Conservation (phyloP, 257 asterid species). For the Echium plantagineum region DNA sequence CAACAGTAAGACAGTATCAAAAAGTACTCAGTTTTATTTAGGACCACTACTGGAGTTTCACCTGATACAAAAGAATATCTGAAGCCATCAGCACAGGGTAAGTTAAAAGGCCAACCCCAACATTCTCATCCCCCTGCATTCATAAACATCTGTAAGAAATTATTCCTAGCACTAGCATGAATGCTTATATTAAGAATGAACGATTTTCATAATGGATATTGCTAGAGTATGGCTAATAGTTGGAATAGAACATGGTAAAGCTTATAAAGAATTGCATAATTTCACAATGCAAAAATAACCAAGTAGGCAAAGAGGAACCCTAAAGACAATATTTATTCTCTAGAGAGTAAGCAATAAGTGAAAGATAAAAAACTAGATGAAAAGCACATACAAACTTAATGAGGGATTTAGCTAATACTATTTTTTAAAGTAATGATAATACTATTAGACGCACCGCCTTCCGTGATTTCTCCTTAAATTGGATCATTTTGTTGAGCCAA, state of each 20-base stretch:
- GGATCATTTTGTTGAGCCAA: conserved; percentile 95
- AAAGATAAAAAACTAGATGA: too few species aligned
- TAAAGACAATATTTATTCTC: neutral
- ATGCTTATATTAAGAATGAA: neutral
- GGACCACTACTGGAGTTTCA: conserved; percentile 12
- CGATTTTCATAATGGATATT: neutral
- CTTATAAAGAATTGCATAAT: neutral
- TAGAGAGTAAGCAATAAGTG: too few species aligned
- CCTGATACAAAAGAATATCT: conserved; percentile 93
- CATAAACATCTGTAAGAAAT: neutral
- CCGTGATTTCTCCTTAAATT: conserved; percentile 85
- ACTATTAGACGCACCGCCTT: conserved; percentile 54
- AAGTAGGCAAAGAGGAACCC: neutral
- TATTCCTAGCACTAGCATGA: neutral
- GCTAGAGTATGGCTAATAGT: neutral
- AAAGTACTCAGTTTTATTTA: too few species aligned
- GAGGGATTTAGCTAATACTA: too few species aligned
- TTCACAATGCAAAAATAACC: too few species aligned
- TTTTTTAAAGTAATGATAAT: neutral
- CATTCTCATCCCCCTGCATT: conserved; percentile 86
- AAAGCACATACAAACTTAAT: too few species aligned
- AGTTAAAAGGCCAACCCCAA: conserved; percentile 86
- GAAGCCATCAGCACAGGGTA: conserved; percentile 98
- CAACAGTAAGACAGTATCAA: neutral
- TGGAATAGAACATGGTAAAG: neutral